Evolutionary conservation across 495 filamentous ascomycete genomes (phyloP).

Genomic region (Hypoxylon intermedium): DNA sequence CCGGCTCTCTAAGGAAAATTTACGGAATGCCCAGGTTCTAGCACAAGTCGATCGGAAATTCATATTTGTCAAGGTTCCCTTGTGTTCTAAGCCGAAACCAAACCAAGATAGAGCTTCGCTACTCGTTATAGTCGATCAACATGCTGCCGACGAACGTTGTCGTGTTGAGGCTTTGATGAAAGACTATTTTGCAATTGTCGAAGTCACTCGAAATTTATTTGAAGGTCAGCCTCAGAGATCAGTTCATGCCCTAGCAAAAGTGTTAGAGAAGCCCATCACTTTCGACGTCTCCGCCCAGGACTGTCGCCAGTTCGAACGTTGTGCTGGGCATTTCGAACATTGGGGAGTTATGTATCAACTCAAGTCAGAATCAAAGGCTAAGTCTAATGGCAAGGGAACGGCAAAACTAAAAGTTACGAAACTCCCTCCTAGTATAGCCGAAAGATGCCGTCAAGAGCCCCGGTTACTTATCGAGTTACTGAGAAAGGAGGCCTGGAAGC

Average conservation of each 20-base stretch:
- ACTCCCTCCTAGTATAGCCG: constrained; percentile 75
- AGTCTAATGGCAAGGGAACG: background rate
- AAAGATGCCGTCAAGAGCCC: constrained; percentile 76
- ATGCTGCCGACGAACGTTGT: constrained; percentile 91
- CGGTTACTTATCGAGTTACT: constrained; percentile 72
- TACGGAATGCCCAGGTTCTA: constrained; percentile 71
- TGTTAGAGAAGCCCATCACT: constrained; percentile 59
- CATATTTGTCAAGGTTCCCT: constrained; percentile 70
- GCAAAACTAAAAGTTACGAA: constrained; percentile 56
- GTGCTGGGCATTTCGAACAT: constrained; percentile 61
- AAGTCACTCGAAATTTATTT: background rate
- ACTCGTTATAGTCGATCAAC: constrained; percentile 87
- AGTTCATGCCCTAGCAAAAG: constrained; percentile 31
- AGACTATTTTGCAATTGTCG: constrained; percentile 43
- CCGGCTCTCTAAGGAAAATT: constrained; percentile 69
- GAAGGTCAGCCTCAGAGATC: constrained; percentile 12
- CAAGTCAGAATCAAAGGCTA: background rate
- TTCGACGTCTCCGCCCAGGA: constrained; percentile 71
- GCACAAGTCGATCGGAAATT: constrained; percentile 91
- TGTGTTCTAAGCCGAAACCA: constrained; percentile 14
- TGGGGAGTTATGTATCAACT: constrained; percentile 77
- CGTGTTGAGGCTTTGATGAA: constrained; percentile 73
- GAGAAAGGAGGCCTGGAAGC: constrained; percentile 74
- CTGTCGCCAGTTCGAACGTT: constrained; percentile 58
- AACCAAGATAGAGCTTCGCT: constrained; percentile 31